Evolutionary conservation across 1,284 basidiomycete genomes (phyloP), one percentile per base, ranked within the genome.

Genomic region (Golubevia sp.): DNA sequence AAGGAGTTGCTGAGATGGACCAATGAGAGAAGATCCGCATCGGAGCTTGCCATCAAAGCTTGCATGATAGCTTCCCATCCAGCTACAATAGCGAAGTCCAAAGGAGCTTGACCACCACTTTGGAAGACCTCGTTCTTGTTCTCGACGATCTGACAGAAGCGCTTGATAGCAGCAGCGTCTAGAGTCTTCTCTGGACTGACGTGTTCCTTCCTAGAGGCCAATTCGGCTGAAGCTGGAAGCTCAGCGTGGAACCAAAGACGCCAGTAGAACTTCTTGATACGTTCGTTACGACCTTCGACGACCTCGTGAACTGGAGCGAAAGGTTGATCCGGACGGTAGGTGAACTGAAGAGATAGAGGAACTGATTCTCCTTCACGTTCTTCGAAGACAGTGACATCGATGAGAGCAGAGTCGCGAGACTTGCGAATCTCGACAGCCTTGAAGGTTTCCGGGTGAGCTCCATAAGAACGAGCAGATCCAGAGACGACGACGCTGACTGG

Each of bases 41-140:
- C 76, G 30, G 70, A 69, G 57, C 70, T 74, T 13, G 73, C 72
- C 67, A 77, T 79, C 52, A 76, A 68, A 7, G 76, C 75, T 66
- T 77, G 72, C 76, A 79, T 79, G 71, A 79, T 76, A 21, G 73
- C 73, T 61, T 76, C 71, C 95, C 96, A 98, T 52, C 95, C 94
- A 55, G 94, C 91, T 64, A 98, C 95, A 80, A 99, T 99, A 61
- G 94, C 94, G 81, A 97, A 98, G 86, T 99, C 97, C 93, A 99
- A 97, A 0, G 96, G 96, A 56, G 76, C 76, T 63, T 71, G 68
- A 18, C 73, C 76, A 58, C 92, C 89, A 25, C 88, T 87, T 88
- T 94, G 93, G 88, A 96, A 99, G 5, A 88, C 88, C 84, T 95
- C 94, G 55, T 90, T 91, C 78, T 94, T 91, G 84, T 97, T 98